A percentile compares a stretch with the other conserved stretches of the same genome.
Evolutionary conservation across 768 basidiomycete species (phyloP).

Genomic region (Tricholoma matsutake): DNA sequence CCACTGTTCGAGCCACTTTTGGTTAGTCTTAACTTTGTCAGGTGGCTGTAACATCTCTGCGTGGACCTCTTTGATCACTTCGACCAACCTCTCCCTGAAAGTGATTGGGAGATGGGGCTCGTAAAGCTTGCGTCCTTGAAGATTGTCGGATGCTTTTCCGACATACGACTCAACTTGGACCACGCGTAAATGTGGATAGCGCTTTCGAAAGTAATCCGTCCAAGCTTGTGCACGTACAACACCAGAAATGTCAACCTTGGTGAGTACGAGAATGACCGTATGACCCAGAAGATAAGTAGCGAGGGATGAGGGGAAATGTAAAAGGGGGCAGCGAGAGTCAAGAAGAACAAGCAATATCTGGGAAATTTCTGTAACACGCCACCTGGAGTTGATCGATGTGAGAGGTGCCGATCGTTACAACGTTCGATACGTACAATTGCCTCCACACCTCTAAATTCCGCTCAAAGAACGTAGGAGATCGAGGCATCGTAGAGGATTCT

Average conservation of each 20-base stretch:
- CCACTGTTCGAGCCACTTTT: conserved; percentile 58
- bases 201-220: conserved; percentile 53
- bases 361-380: conserved; percentile 92
- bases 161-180: conserved; percentile 78
- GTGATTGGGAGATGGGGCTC: conserved; percentile 67
- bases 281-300: conserved; percentile 53
- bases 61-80: conserved; percentile 65
- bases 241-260: conserved; percentile 86
- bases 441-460: conserved; percentile 93
- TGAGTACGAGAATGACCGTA: conserved; percentile 72
- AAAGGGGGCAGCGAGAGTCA: conserved; percentile 84
- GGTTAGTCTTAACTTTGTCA: conserved; percentile 44
- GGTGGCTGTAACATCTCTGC: conserved; percentile 67
- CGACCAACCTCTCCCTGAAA: conserved; percentile 63
- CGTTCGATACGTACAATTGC: conserved; percentile 62
- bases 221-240: conserved; percentile 60
- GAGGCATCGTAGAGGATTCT: conserved; percentile 38
- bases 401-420: conserved; percentile 7
- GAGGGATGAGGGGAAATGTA: conserved; percentile 85
- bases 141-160: conserved; percentile 41
- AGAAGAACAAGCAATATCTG: conserved; percentile 85
- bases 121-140: conserved; percentile 46
- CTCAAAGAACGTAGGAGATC: conserved; percentile 79
- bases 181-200: conserved; percentile 53
- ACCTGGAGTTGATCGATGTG: conserved; percentile 42